Evolutionary conservation across 1,139 yeast species (phyloP).

Genomic region (Kodamaea alishanica): DNA sequence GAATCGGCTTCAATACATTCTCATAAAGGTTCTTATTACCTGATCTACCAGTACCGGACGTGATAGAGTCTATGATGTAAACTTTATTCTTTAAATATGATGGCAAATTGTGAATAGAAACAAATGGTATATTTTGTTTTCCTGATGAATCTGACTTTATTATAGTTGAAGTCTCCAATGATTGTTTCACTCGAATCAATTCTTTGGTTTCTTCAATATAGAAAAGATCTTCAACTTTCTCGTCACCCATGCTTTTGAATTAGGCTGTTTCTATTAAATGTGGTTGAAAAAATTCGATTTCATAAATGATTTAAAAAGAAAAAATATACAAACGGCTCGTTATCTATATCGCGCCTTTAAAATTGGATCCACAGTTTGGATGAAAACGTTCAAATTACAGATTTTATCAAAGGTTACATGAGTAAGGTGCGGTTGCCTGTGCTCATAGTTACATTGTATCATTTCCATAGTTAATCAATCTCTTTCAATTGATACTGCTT

Average conservation of each 20-base stretch:
- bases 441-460: no score
- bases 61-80: slow-evolving; percentile 47
- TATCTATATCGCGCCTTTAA: not conserved
- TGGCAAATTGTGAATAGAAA: slow-evolving; percentile 5
- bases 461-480: no score
- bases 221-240: slow-evolving; percentile 1
- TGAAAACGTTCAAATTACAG: not conserved
- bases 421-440: no score
- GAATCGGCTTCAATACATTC: slow-evolving; percentile 43
- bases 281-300: not conserved
- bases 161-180: not conserved
- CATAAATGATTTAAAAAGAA: not conserved
- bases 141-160: not conserved
- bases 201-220: slow-evolving; percentile 4
- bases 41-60: slow-evolving; percentile 54
- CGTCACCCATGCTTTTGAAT: no score
- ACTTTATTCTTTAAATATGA: slow-evolving; percentile 10
- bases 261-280: not conserved
- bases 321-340: not conserved
- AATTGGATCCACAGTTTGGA: not conserved
- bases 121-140: slow-evolving; percentile 1
- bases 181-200: slow-evolving; percentile 6
- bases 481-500: no score
- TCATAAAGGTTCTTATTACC: slow-evolving; percentile 37
- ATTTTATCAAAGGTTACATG: no score